phyloP scores from a whole-genome alignment of 2,329 filamentous ascomycete species.

The Pestalotiopsis sp. region DNA sequence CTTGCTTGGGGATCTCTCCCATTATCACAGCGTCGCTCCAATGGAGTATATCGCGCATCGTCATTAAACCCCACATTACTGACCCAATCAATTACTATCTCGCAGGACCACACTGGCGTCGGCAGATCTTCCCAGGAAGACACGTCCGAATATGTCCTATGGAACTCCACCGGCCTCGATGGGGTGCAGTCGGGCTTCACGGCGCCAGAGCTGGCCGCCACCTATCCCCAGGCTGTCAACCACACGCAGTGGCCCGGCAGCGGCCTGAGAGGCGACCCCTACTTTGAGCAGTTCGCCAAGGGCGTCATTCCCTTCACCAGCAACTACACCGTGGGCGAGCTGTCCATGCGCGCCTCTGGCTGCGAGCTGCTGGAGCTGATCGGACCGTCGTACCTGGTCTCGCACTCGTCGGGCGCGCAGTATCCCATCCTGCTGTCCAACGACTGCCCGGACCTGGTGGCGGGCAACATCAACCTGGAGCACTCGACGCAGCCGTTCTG shows the following conservation, averaged over 20 bases:
- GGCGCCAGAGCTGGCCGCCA: constrained; percentile 23
- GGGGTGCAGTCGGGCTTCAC: constrained; percentile 29
- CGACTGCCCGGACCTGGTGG: constrained; percentile 30
- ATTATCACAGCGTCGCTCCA: background rate
- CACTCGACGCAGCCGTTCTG: constrained; percentile 31
- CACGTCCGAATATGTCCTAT: constrained; percentile 28
- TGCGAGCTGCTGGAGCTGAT: constrained; percentile 26
- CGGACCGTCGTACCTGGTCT: constrained; percentile 31
- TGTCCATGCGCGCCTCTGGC: constrained; percentile 24
- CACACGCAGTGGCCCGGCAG: constrained; percentile 37
- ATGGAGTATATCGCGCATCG: background rate
- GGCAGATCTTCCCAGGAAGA: constrained; percentile 34
- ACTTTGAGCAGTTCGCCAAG: constrained; percentile 51
- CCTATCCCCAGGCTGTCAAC: constrained; percentile 33
- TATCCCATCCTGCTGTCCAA: constrained; percentile 22
- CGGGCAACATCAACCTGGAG: constrained; percentile 34
- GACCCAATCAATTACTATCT: background rate
- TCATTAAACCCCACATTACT: background rate
- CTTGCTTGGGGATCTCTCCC: background rate
- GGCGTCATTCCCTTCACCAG: constrained; percentile 39
- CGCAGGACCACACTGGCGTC: constrained; percentile 34
- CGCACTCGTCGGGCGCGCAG: constrained; percentile 27
- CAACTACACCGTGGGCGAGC: constrained; percentile 21
- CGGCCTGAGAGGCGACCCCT: constrained; percentile 39
- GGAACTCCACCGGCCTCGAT: constrained; percentile 26